Base-by-base conservation (phyloP, 2,329 filamentous ascomycete species). In the Moelleriella libera region DNA sequence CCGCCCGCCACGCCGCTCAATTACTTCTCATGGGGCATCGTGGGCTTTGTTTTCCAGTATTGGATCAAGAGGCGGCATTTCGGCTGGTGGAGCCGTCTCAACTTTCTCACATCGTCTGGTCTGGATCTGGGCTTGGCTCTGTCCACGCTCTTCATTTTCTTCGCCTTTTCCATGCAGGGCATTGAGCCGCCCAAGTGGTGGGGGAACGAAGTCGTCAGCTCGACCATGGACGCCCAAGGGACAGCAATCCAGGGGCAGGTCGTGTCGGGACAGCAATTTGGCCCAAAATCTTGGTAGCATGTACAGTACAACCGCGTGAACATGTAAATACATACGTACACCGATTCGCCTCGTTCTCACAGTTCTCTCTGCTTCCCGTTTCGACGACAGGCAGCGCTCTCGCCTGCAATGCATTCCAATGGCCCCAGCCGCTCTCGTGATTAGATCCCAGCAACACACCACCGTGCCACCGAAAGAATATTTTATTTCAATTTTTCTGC, bases 31-130 rank as follows among this genome's bases (percentile, higher is more conserved):
- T 88, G 83, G 83, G 81, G 79, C 14, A 65, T 83, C 48, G 79
- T 87, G 3, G 84, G 83, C 31, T 79, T 77, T 54, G 51, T 83
- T 32, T 88, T 87, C 68, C 83, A 88, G 60, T 78, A 77, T 60
- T 72, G 68, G 57, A 75, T 88, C 58, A 98, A 80, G 61, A 75
- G 75, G 56, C 70, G 72, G 11, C 72, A 77, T 60, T 78, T 78
- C 51, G 72, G 66, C 30, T 88, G 83, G 83, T 88, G 84, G 84
- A 77, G 75, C 62, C 72, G 80, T 30, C 76, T 85, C 58, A 87
- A 86, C 65, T 87, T 84, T 56, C 64, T 87, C 50, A 82, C 83
- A 0, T 82, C 80, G 10, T 83, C 81, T 0, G 83, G 76, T 0
- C 67, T 88, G 44, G 83, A 87, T 54, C 69, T 84, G 10, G 83